These are phyloP conservation scores for Neurospora hispaniola DNA, from an alignment of 495 filamentous ascomycete genomes.

Conservation along the genomic window DNA sequence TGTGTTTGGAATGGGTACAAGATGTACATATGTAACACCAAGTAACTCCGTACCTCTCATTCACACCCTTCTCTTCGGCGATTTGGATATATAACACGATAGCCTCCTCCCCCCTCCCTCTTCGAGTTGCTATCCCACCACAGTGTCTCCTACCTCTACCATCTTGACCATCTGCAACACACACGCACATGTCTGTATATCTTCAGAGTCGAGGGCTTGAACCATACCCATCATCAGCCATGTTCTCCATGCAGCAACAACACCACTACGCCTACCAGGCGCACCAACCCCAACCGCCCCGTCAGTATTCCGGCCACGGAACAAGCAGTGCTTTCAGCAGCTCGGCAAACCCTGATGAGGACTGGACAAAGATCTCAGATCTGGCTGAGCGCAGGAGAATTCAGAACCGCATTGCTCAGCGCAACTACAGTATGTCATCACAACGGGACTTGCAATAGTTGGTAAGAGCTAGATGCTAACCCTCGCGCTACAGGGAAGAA, in stretches of 20 bases:
- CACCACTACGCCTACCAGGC: conserved; percentile 34
- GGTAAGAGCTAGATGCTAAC: conserved; percentile 4
- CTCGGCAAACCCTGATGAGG: conserved; percentile 92
- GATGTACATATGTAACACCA: background rate
- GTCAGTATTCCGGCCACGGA: conserved; percentile 55
- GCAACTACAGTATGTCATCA: conserved; percentile 83
- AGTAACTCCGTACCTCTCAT: background rate
- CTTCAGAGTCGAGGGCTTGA: background rate
- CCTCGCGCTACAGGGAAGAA: conserved; percentile 67
- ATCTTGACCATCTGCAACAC: background rate
- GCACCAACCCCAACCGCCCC: conserved; percentile 25
- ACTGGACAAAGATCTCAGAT: conserved; percentile 99
- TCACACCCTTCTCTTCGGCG: background rate
- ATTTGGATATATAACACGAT: background rate
- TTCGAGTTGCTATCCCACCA: background rate
- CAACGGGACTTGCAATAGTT: background rate
- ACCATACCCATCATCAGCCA: conserved; percentile 12
- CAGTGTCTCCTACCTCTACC: background rate
- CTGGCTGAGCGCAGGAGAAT: conserved; percentile 88
- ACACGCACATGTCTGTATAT: background rate
- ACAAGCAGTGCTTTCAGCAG: conserved; percentile 95
- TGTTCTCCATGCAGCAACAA: conserved; percentile 37
- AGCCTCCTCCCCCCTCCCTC: background rate
- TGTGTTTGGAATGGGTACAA: background rate
- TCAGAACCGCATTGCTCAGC: conserved; percentile 95